These are phyloP conservation scores for Chrysoporthe puriensis DNA, from an alignment of 2,329 filamentous ascomycete species.

Conservation along the genomic window DNA sequence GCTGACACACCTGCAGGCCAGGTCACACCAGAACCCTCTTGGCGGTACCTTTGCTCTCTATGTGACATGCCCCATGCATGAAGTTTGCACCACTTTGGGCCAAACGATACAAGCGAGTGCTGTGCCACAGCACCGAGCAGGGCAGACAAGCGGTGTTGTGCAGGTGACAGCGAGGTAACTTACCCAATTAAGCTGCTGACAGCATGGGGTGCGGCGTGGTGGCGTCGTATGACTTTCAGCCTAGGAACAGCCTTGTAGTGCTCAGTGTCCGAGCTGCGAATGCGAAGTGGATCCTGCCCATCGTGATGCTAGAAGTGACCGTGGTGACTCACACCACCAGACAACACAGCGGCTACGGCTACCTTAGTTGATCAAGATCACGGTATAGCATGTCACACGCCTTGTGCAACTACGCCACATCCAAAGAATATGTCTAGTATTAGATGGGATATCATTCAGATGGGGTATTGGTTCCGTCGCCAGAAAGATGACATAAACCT, in stretches of 20 bases:
- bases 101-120: not conserved
- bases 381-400: not conserved
- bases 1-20: not conserved
- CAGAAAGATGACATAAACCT: slow-evolving; percentile 24
- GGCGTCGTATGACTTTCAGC: not conserved
- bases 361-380: not conserved
- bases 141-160: not conserved
- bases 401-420: not conserved
- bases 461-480: slow-evolving; percentile 18
- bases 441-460: not conserved
- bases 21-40: not conserved
- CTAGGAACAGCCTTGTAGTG: not conserved
- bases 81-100: not conserved
- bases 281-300: not conserved
- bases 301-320: not conserved
- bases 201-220: not conserved
- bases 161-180: not conserved
- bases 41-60: not conserved
- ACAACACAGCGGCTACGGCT: not conserved
- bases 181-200: not conserved
- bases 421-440: not conserved
- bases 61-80: not conserved
- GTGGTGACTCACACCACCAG: not conserved
- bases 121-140: not conserved
- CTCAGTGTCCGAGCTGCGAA: not conserved